A percentile compares a stretch with the other conserved stretches of the same genome.
Evolutionary conservation across 78 protist species (phyloP).

Genomic region (Guillardia theta): DNA sequence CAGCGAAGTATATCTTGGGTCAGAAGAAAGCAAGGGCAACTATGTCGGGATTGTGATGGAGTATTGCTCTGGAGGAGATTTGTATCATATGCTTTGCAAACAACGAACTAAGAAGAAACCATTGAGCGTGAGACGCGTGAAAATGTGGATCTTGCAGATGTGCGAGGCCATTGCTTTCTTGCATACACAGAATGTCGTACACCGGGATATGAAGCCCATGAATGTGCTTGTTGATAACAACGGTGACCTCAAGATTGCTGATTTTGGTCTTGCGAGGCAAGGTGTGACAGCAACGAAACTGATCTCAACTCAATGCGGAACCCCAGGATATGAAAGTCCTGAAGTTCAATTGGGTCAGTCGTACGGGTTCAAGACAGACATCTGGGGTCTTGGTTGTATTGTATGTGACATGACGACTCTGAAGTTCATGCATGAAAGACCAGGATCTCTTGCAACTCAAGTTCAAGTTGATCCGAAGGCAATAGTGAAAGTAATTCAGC

Average conservation of each 20-base stretch:
- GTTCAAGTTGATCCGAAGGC: slow-evolving; percentile 8
- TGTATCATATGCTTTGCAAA: neutral
- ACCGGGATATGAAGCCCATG: neutral
- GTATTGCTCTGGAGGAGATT: neutral
- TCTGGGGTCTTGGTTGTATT: neutral
- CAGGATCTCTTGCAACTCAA: neutral
- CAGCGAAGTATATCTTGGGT: neutral
- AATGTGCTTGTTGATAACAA: neutral
- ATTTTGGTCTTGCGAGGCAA: neutral
- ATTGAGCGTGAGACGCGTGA: neutral
- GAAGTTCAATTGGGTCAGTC: neutral
- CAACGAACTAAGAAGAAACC: neutral
- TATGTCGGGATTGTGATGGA: slow-evolving; percentile 12
- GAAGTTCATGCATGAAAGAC: slow-evolving; percentile 14
- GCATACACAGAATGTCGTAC: neutral
- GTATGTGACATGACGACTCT: slow-evolving; percentile 14
- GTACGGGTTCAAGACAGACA: neutral
- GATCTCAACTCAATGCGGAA: neutral
- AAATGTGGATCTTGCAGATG: neutral
- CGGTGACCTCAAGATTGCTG: neutral
- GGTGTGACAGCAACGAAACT: neutral
- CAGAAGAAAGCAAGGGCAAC: neutral
- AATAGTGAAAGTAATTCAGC: neutral
- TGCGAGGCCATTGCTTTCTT: neutral
- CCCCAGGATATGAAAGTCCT: neutral